Base-by-base conservation (phyloP, 805 yeast species). In the Sugiyamaella smithiae region DNA sequence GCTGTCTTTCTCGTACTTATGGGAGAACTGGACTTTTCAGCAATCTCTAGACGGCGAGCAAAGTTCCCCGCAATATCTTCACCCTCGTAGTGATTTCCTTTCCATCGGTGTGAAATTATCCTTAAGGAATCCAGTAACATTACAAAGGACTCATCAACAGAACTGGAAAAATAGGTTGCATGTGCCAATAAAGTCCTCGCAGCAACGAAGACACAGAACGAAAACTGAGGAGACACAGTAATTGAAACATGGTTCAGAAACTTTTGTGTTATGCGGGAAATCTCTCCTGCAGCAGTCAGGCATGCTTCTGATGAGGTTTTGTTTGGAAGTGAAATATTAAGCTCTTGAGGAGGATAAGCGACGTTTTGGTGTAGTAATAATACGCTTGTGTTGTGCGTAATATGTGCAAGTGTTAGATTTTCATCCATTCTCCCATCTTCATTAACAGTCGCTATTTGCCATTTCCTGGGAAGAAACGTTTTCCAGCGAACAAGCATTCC, bases 11-110 rank as follows among this genome's bases (percentile, higher is more conserved):
- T 14, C 4, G 38, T 35, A 12, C 38, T 35, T 5, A 35, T 14
- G 4, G 38, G 38, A 6, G 38, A 35, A 19, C 38, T 35, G 12
- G 38, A 35, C 8, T 35, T 35, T 20, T 35, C 22, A 4, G 38
- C 38, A 11, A 42, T 38, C 23, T 50, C 51, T 44, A 53, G 36
- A 9, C 51, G 31, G 11, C 23, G 19, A 7, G 53, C 52, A 48
- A 53, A 53, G 42, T 41, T 46, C 20, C 45, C 43, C 2, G 56
- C 56, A n/a, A 53, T 43, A 28, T 53, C 51, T 5, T 45, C 46
- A 3, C 49, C 47, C 25, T 48, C 37, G 8, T 46, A 53, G 14
- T 22, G 22, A 7, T 35, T 35, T 6, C 38, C 38, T 7, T 16
- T 35, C 54, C 55, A 54, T 36, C 56, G 19, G 12, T 16, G 20